Evolutionary conservation across 2,329 filamentous ascomycete genomes (phyloP).

Genomic region (Aspergillus phoenicis): DNA sequence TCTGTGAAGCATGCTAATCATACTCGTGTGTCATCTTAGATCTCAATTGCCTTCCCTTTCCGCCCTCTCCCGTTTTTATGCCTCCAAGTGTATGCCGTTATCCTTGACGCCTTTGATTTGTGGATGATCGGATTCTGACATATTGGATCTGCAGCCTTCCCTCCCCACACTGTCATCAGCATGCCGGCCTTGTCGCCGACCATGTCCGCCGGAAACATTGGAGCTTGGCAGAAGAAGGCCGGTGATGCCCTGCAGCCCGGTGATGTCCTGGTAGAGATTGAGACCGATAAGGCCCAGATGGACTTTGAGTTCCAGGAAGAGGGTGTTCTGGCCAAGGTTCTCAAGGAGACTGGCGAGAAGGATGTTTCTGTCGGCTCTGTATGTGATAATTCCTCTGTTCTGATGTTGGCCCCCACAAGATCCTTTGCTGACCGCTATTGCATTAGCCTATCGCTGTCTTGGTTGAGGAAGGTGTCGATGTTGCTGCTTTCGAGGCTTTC

Average conservation of each 20-base stretch:
- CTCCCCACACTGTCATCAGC: conserved; percentile 89
- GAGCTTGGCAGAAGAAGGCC: conserved; percentile 95
- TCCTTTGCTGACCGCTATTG: conserved; percentile 28
- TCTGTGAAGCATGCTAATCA: conserved; percentile 24
- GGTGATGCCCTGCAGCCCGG: conserved; percentile 86
- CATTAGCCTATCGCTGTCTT: conserved; percentile 89
- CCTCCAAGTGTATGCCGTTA: conserved; percentile 63
- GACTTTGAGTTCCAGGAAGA: conserved; percentile 99
- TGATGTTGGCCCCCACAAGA: not conserved
- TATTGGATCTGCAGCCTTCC: conserved; percentile 70
- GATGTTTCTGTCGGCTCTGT: conserved; percentile 93
- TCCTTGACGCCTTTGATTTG: conserved; percentile 16
- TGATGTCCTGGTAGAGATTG: conserved; percentile 95
- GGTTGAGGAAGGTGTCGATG: conserved; percentile 86
- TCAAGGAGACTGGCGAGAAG: conserved; percentile 91
- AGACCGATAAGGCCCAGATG: conserved; percentile 99
- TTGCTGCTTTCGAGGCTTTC: conserved; percentile 87
- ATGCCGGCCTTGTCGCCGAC: conserved; percentile 98
- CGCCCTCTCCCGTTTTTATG: conserved; percentile 67
- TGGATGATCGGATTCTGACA: conserved; percentile 23
- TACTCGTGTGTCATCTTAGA: conserved; percentile 26
- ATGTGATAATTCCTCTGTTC: conserved; percentile 50
- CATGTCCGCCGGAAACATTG: conserved; percentile 96
- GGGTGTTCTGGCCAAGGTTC: conserved; percentile 88
- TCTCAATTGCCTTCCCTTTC: conserved; percentile 56